A percentile compares a stretch with the other conserved stretches of the same genome.
phyloP scores from a whole-genome alignment of 139 green algal genomes.

The Yamagishiella unicocca region DNA sequence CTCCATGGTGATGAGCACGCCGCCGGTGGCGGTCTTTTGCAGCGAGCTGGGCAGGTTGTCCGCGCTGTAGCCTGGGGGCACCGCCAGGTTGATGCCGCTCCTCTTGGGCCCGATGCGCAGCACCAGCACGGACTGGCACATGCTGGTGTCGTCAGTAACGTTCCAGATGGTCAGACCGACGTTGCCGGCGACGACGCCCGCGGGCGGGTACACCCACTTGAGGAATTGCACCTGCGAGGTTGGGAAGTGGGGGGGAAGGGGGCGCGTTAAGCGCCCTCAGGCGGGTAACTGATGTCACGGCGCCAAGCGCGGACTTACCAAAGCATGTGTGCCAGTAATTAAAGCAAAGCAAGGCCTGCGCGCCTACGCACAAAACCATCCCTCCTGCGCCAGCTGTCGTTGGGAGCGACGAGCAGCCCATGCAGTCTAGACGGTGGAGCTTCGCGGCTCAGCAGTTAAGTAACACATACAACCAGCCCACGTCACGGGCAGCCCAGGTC shows the following conservation, averaged over 20 bases:
- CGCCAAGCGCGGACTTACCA: too few relatives aligned
- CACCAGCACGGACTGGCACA: not conserved
- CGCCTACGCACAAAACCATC: too few relatives aligned
- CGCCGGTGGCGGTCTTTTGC: not conserved
- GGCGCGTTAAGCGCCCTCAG: not conserved
- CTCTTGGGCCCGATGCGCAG: not conserved
- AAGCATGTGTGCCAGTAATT: too few relatives aligned
- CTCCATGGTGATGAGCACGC: constrained; percentile 5
- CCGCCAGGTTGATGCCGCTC: not conserved
- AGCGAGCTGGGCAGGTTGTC: not conserved
- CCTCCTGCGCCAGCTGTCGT: too few relatives aligned
- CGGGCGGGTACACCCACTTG: constrained; percentile 3
- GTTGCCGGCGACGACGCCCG: not conserved
- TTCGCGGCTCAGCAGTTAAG: too few relatives aligned
- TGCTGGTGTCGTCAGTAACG: not conserved
- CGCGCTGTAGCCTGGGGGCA: not conserved
- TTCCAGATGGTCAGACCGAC: not conserved
- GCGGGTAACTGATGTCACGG: too few relatives aligned
- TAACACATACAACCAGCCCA: too few relatives aligned
- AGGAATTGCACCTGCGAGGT: constrained; percentile 26
- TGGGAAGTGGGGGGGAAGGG: not conserved
- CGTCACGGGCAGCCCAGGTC: too few relatives aligned
- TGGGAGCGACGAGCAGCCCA: too few relatives aligned
- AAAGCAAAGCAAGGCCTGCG: too few relatives aligned
- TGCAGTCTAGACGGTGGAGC: too few relatives aligned